Base-by-base conservation (phyloP, 805 yeast genomes). In the Kazachstania bromeliacearum region DNA sequence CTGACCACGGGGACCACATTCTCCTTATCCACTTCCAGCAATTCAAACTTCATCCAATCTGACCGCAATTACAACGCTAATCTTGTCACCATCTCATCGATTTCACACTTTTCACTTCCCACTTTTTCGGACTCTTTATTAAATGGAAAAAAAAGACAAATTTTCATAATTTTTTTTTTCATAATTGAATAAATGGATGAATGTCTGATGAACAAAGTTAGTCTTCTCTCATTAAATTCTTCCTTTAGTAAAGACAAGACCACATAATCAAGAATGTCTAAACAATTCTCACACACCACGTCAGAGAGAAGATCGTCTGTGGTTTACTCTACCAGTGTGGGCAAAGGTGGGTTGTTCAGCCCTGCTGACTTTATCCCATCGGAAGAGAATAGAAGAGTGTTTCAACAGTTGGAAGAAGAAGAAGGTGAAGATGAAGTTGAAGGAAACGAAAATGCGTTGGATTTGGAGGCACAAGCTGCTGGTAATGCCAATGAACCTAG, bases 1-100 rank as follows among this genome's bases (percentile, higher is more conserved):
- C 15, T 13, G 15, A 13, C 29, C 15, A 13, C 9, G 29, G 29
- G 15, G 4, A 26, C 29, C 15, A 13, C 77, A 50, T 84, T 84
- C 55, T 84, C 95, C 58, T 87, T 87, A 38, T 81, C 79, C 14
- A 57, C 59, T 49, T 79, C 84, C 19, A 79, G 59, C 21, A 51
- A 54, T 13, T 57, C 64, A 46, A 72, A 70, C 28, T 63, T 57
- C 8, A 32, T 27, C 3, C 17, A n/a, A n/a, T n/a, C n/a, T n/a
- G n/a, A n/a, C n/a, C n/a, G n/a, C n/a, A n/a, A n/a, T n/a, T n/a
- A n/a, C n/a, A n/a, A n/a, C n/a, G n/a, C n/a, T n/a, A n/a, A n/a
- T n/a, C n/a, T n/a, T n/a, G n/a, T n/a, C n/a, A n/a, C n/a, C n/a
- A n/a, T n/a, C n/a, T n/a, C n/a, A n/a, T n/a, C n/a, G n/a, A n/a